A percentile compares a stretch with the other conserved stretches of the same genome.
These are phyloP conservation scores for Apophysomyces variabilis DNA, from an alignment of 371 early-diverging fungal species.

Conservation along the genomic window DNA sequence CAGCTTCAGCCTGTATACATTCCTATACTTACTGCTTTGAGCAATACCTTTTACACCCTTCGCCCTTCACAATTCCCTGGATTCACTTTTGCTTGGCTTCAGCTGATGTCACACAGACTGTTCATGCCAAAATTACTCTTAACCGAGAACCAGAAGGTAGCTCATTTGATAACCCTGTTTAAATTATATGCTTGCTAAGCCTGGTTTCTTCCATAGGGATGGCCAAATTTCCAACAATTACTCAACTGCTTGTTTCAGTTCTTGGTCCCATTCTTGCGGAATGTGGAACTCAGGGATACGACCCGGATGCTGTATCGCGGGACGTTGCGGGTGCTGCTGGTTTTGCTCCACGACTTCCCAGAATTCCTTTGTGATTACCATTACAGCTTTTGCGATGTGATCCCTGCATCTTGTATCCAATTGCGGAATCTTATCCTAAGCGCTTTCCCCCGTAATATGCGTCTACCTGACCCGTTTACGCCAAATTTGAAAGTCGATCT, in stretches of 20 bases:
- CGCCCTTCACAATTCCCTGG: constrained; percentile 92
- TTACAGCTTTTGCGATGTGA: constrained; percentile 89
- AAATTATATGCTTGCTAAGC: not conserved
- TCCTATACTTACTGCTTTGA: constrained; percentile 72
- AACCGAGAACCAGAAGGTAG: constrained; percentile 71
- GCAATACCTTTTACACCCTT: constrained; percentile 84
- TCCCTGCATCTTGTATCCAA: constrained; percentile 94
- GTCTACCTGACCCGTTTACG: constrained; percentile 96
- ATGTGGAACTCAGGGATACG: constrained; percentile 71
- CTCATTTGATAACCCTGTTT: constrained; percentile 5
- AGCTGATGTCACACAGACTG: constrained; percentile 88
- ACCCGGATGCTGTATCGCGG: constrained; percentile 89
- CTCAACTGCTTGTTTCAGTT: constrained; percentile 85
- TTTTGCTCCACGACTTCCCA: constrained; percentile 97
- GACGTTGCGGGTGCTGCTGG: constrained; percentile 87
- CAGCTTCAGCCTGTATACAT: constrained; percentile 72
- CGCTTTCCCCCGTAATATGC: constrained; percentile 96
- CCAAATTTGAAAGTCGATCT: constrained; percentile 93
- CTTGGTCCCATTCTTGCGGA: constrained; percentile 82
- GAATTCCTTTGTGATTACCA: constrained; percentile 95
- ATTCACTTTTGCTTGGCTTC: constrained; percentile 97
- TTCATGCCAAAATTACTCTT: constrained; percentile 90
- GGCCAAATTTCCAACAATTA: constrained; percentile 87
- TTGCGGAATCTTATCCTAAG: constrained; percentile 93
- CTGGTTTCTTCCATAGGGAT: constrained; percentile 57